These are phyloP conservation scores for Penicillium atrosanguineum DNA, from an alignment of 495 filamentous ascomycete genomes.

Conservation along the genomic window DNA sequence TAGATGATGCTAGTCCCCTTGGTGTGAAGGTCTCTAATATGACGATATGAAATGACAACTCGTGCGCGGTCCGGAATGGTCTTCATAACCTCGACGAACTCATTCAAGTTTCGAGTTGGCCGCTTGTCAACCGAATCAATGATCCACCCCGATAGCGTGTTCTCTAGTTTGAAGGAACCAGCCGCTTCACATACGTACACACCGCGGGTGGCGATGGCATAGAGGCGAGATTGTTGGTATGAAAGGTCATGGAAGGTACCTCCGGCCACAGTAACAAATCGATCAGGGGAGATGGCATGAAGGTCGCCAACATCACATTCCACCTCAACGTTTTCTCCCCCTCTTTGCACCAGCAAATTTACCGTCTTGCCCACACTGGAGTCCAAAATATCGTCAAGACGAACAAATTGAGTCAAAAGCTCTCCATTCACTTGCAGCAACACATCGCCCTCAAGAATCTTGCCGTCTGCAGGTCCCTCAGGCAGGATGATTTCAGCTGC, in stretches of 20 bases:
- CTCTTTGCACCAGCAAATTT: slow-evolving; percentile 77
- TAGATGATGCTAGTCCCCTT: slow-evolving; percentile 88
- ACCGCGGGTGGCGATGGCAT: slow-evolving; percentile 85
- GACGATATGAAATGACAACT: slow-evolving; percentile 92
- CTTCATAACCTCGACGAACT: slow-evolving; percentile 91
- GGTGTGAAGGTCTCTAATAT: slow-evolving; percentile 91
- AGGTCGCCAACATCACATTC: slow-evolving; percentile 85
- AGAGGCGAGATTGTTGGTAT: slow-evolving; percentile 92
- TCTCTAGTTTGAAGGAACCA: slow-evolving; percentile 92
- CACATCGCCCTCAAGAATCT: slow-evolving; percentile 94
- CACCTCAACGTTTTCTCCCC: slow-evolving; percentile 82
- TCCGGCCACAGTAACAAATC: slow-evolving; percentile 90
- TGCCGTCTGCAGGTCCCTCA: slow-evolving; percentile 78
- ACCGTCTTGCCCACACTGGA: slow-evolving; percentile 75
- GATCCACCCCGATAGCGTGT: slow-evolving; percentile 86
- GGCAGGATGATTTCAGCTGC: slow-evolving; percentile 94
- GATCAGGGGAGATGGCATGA: slow-evolving; percentile 91
- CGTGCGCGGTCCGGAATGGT: slow-evolving; percentile 81
- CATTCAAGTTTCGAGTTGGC: slow-evolving; percentile 78
- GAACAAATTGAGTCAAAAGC: slow-evolving; percentile 88
- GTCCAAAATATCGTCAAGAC: slow-evolving; percentile 91
- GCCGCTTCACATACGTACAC: slow-evolving; percentile 95
- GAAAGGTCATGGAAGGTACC: slow-evolving; percentile 93
- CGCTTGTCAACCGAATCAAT: slow-evolving; percentile 90
- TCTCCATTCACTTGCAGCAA: slow-evolving; percentile 92